Conservation (phyloP, 1,284 basidiomycete genomes). For the Anthracocystis panici-leucophaei region DNA sequence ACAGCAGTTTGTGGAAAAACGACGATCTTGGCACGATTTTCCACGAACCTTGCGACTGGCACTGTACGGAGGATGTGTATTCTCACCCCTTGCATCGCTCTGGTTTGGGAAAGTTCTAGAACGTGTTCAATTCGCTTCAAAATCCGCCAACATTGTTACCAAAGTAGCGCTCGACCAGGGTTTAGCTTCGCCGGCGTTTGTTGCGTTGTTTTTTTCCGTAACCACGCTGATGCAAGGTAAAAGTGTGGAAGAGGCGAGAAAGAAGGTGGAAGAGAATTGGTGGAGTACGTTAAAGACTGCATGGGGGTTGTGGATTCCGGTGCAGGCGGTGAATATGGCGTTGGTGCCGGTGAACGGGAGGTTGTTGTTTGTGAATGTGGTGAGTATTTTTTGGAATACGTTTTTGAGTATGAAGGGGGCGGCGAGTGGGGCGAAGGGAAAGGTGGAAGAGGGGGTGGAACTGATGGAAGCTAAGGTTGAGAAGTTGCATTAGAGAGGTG, state of each 20-base stretch:
- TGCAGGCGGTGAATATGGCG: conserved; percentile 61
- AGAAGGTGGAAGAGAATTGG: conserved; percentile 54
- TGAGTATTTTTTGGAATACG: conserved; percentile 61
- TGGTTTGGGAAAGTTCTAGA: conserved; percentile 61
- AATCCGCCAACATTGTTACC: conserved; percentile 43
- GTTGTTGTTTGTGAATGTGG: conserved; percentile 60
- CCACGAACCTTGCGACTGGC: conserved; percentile 48
- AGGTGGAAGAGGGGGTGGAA: conserved; percentile 14
- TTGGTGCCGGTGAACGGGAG: conserved; percentile 47
- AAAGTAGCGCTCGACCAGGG: conserved; percentile 60
- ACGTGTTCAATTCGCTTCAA: conserved; percentile 34
- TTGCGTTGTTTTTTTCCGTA: conserved; percentile 51
- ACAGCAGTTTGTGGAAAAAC: conserved; percentile 58
- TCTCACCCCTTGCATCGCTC: conserved; percentile 52
- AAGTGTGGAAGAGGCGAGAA: conserved; percentile 26
- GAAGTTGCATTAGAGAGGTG: conserved; percentile 21
- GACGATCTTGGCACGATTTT: conserved; percentile 42
- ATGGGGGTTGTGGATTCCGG: conserved; percentile 61
- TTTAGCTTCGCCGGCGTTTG: conserved; percentile 51
- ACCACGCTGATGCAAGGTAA: conserved; percentile 56
- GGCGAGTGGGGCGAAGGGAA: background rate
- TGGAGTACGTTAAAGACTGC: conserved; percentile 57
- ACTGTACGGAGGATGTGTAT: conserved; percentile 60
- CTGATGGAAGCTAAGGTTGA: conserved; percentile 39
- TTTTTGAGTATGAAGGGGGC: conserved; percentile 50